A percentile compares a stretch with the other conserved stretches of the same genome.
Evolutionary conservation across 2,329 filamentous ascomycete species (phyloP).

Genomic region (Penicillium fuscoglaucum): DNA sequence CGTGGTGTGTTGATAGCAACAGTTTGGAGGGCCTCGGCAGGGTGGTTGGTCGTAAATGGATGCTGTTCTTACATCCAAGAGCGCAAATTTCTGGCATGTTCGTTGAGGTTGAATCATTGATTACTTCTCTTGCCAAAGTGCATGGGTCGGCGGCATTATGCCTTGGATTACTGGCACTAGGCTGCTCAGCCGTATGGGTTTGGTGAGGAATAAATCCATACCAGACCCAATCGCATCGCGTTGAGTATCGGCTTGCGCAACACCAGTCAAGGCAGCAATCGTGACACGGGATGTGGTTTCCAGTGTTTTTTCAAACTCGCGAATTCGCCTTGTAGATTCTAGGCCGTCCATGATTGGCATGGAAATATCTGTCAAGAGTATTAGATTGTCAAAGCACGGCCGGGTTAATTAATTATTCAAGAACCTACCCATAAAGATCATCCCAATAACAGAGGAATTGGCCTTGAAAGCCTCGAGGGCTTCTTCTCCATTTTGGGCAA

Average conservation of each 20-base stretch:
- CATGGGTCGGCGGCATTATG: not conserved
- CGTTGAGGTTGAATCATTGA: not conserved
- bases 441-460: not conserved
- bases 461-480: slow-evolving; percentile 32
- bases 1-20: not conserved
- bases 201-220: slow-evolving; percentile 34
- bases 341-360: slow-evolving; percentile 42
- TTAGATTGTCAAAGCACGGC: not conserved
- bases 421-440: slow-evolving; percentile 23
- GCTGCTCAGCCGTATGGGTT: slow-evolving; percentile 24
- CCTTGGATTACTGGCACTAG: slow-evolving; percentile 6
- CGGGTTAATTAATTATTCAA: too few species aligned
- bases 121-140: not conserved
- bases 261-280: slow-evolving; percentile 32
- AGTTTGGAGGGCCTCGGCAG: too few species aligned
- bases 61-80: not conserved
- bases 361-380: slow-evolving; percentile 30
- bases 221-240: slow-evolving; percentile 32
- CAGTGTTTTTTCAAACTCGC: slow-evolving; percentile 24
- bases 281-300: slow-evolving; percentile 7
- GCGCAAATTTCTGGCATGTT: not conserved
- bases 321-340: slow-evolving; percentile 31
- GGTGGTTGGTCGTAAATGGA: not conserved
- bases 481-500: slow-evolving; percentile 37
- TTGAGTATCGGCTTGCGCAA: slow-evolving; percentile 30